Evolutionary conservation across 2,329 filamentous ascomycete species (phyloP).

Genomic region (Alternaria viburni): DNA sequence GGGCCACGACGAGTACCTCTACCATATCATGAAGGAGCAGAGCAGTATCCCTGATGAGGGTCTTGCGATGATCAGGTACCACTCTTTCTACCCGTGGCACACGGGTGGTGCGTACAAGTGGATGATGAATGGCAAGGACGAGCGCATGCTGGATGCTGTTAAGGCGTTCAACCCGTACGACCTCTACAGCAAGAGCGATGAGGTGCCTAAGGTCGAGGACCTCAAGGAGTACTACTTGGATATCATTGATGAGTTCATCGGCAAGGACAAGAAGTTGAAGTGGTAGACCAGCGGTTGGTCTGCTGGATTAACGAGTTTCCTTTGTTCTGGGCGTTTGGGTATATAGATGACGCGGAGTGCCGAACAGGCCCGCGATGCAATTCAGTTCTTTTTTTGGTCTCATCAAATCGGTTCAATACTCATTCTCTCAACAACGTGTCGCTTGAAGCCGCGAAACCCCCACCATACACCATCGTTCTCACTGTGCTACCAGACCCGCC

Average conservation of each 20-base stretch:
- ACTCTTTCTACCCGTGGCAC: slow-evolving; percentile 94
- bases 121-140: slow-evolving; percentile 84
- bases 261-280: slow-evolving; percentile 68
- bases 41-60: slow-evolving; percentile 78
- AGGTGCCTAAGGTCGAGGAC: slow-evolving; percentile 74
- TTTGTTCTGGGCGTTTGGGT: slow-evolving; percentile 3
- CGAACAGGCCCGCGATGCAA: slow-evolving; percentile 18
- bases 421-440: too few relatives aligned
- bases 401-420: too few relatives aligned
- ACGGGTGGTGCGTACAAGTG: slow-evolving; percentile 77
- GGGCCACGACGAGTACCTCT: slow-evolving; percentile 89
- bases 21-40: slow-evolving; percentile 85
- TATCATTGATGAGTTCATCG: slow-evolving; percentile 72
- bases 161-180: slow-evolving; percentile 91
- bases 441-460: too few relatives aligned
- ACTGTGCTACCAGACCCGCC: too few relatives aligned
- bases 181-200: slow-evolving; percentile 89
- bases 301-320: slow-evolving; percentile 1
- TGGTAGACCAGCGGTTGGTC: slow-evolving; percentile 60
- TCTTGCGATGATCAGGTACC: slow-evolving; percentile 91
- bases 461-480: too few relatives aligned
- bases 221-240: slow-evolving; percentile 66
- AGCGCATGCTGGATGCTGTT: slow-evolving; percentile 80
- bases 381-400: not conserved
- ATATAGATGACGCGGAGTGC: slow-evolving; percentile 11